Evolutionary conservation across 495 filamentous ascomycete species (phyloP).

Genomic region (Aspergillus nidulans): DNA sequence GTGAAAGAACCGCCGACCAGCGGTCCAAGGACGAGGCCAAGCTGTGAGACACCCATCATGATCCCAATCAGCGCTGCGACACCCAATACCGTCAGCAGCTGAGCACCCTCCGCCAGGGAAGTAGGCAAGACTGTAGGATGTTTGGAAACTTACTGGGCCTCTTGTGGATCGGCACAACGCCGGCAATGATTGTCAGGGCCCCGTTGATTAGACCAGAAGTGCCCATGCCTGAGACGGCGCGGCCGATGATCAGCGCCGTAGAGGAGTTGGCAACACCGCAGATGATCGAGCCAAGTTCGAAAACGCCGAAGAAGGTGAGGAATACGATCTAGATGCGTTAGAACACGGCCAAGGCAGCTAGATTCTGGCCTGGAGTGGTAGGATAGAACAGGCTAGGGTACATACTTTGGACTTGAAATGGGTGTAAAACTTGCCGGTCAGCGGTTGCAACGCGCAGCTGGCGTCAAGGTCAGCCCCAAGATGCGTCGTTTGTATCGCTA

Average conservation of each 20-base stretch:
- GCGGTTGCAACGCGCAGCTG: not conserved
- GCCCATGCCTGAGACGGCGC: slow-evolving; percentile 41
- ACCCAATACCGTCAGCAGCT: too few relatives aligned
- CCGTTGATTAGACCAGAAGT: slow-evolving; percentile 48
- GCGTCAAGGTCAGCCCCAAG: slow-evolving; percentile 17
- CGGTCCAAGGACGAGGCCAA: slow-evolving; percentile 45
- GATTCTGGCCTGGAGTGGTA: slow-evolving; percentile 26
- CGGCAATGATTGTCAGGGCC: slow-evolving; percentile 46
- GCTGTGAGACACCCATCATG: slow-evolving; percentile 22
- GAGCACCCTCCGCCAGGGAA: too few relatives aligned
- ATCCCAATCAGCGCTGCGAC: not conserved
- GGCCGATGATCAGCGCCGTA: slow-evolving; percentile 41
- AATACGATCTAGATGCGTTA: slow-evolving; percentile 18
- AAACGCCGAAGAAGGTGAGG: slow-evolving; percentile 33
- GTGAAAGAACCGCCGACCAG: slow-evolving; percentile 58
- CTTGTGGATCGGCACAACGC: slow-evolving; percentile 35
- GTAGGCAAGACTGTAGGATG: not conserved
- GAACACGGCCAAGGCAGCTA: slow-evolving; percentile 44
- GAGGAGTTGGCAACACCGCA: slow-evolving; percentile 41
- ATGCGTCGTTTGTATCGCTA: too few relatives aligned
- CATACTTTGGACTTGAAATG: not conserved
- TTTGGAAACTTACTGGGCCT: slow-evolving; percentile 18
- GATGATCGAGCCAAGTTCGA: slow-evolving; percentile 41
- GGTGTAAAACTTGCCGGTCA: slow-evolving; percentile 1
- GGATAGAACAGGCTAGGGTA: too few relatives aligned